These are phyloP conservation scores for Pugionium cornutum DNA, from an alignment of 345 rosid species.

Conservation along the genomic window DNA sequence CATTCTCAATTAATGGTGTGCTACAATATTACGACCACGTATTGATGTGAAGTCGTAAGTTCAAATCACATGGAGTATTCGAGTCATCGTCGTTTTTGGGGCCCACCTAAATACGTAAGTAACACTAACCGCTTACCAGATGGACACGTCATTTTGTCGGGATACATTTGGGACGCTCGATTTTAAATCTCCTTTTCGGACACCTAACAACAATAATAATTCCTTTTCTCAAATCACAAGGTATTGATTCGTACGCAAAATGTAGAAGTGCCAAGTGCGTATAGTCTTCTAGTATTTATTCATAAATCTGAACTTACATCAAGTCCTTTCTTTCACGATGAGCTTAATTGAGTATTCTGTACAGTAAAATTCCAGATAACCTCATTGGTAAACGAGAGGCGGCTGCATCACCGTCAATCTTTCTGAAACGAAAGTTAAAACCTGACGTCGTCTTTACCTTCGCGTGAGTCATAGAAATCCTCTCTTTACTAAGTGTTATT, in stretches of 20 bases:
- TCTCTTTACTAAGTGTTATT: not conserved
- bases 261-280: not conserved
- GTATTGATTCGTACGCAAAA: conserved; percentile 36
- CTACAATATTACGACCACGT: too few species aligned
- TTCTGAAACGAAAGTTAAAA: conserved; percentile 2
- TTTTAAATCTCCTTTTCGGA: conserved; percentile 27
- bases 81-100: conserved; percentile 35
- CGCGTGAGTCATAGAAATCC: conserved; percentile 15
- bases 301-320: too few species aligned
- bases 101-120: conserved; percentile 32
- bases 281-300: too few species aligned
- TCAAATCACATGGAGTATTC: not conserved
- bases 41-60: conserved; percentile 4
- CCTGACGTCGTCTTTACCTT: conserved; percentile 7
- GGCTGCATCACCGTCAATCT: conserved; percentile 25
- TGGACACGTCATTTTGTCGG: conserved; percentile 45
- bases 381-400: too few species aligned
- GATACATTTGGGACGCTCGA: conserved; percentile 33
- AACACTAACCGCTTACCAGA: conserved; percentile 38
- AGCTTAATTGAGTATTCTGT: too few species aligned
- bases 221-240: not conserved
- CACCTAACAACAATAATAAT: conserved; percentile 29
- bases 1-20: too few species aligned
- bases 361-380: conserved; percentile 1
- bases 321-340: too few species aligned